Evolutionary conservation across 345 rosid species (phyloP).

Genomic region (Clausena lansium): DNA sequence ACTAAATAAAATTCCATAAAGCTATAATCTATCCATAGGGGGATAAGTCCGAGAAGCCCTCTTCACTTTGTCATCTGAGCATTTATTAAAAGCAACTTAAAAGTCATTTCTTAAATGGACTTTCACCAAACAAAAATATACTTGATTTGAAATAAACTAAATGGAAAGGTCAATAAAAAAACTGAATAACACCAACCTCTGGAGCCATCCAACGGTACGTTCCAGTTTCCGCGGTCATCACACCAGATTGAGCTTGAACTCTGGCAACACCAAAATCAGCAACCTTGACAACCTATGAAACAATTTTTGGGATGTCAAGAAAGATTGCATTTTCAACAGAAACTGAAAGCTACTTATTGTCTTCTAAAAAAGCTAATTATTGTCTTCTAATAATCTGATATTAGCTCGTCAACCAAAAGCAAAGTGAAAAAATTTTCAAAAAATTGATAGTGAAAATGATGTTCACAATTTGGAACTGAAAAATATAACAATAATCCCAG

Average conservation of each 20-base stretch:
- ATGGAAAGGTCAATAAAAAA: not conserved
- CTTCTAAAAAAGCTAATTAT: not conserved
- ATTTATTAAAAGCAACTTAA: constrained; percentile 13
- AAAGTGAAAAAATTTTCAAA: not conserved
- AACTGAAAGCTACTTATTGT: too few relatives aligned
- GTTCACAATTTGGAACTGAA: not conserved
- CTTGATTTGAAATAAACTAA: not conserved
- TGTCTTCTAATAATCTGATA: constrained; percentile 7
- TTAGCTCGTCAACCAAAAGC: constrained; percentile 10
- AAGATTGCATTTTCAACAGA: not conserved
- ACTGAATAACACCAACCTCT: constrained; percentile 45
- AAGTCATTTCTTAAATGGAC: not conserved
- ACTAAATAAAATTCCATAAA: not conserved
- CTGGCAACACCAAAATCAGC: constrained; percentile 80
- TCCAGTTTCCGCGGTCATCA: constrained; percentile 82
- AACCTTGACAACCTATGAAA: constrained; percentile 55
- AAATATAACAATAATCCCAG: not conserved
- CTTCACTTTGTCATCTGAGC: constrained; percentile 2
- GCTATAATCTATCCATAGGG: not conserved
- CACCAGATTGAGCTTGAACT: constrained; percentile 55
- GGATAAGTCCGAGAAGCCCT: not conserved
- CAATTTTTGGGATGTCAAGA: constrained; percentile 12
- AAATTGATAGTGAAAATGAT: not conserved
- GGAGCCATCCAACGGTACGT: constrained; percentile 88
- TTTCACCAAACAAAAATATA: not conserved